These are phyloP conservation scores for Dryas integrifolia DNA, from an alignment of 331 rosid species.

Conservation along the genomic window DNA sequence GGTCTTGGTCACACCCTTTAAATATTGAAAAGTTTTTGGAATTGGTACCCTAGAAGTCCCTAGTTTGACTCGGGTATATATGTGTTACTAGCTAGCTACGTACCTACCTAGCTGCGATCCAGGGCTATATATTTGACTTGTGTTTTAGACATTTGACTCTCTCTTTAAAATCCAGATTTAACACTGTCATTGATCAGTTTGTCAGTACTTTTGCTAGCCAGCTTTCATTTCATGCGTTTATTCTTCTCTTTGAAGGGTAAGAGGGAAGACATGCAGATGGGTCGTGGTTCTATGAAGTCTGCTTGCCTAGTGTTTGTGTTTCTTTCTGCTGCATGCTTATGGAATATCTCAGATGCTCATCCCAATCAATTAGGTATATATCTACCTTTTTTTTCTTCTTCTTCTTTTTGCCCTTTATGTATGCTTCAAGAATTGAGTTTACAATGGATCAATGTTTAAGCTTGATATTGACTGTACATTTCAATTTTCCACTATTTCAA, in stretches of 20 bases:
- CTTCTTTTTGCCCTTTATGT: not conserved
- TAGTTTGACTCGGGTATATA: conserved; percentile 2
- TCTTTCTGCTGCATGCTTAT: conserved; percentile 17
- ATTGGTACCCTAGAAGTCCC: not conserved
- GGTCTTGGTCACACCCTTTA: conserved; percentile 8
- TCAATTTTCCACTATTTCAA: not conserved
- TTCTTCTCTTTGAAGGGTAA: not conserved
- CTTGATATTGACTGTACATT: not conserved
- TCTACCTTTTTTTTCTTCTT: not conserved
- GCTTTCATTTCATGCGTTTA: not conserved
- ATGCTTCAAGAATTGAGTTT: not conserved
- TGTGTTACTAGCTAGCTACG: too few species aligned
- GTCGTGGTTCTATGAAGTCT: conserved; percentile 1
- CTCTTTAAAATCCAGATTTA: conserved; percentile 1
- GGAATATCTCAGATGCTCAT: not conserved
- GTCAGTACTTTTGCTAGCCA: not conserved
- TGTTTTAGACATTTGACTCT: conserved; percentile 5
- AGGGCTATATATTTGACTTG: conserved; percentile 7
- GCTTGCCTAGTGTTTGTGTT: conserved; percentile 8
- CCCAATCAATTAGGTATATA: conserved; percentile 2
- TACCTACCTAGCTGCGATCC: not conserved
- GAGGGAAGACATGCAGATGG: not conserved
- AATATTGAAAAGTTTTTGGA: not conserved
- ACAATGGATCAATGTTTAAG: not conserved
- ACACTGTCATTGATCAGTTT: not conserved